A percentile compares a stretch with the other conserved stretches of the same genome.
phyloP scores from a whole-genome alignment of 2,329 filamentous ascomycete species.

The Alternaria sp. region DNA sequence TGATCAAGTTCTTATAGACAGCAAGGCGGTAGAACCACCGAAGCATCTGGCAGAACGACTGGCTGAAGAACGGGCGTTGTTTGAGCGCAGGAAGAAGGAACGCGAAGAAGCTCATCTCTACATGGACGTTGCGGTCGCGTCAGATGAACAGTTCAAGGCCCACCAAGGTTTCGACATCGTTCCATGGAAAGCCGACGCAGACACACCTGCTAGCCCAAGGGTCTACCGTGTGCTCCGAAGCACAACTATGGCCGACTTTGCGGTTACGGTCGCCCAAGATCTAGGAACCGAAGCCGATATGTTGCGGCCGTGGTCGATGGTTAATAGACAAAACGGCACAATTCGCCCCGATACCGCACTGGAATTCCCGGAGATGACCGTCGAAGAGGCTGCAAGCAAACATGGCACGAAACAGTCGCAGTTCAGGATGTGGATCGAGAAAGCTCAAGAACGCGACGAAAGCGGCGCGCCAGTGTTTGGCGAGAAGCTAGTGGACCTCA shows the following conservation, averaged over 20 bases:
- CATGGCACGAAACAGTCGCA: slow-evolving; percentile 70
- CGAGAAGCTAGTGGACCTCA: slow-evolving; percentile 63
- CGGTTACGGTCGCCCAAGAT: slow-evolving; percentile 72
- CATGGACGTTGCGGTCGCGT: slow-evolving; percentile 82
- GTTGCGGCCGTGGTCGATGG: slow-evolving; percentile 93
- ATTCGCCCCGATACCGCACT: slow-evolving; percentile 89
- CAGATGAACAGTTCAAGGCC: slow-evolving; percentile 77
- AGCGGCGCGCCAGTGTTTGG: slow-evolving; percentile 78
- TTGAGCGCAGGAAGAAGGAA: slow-evolving; percentile 82
- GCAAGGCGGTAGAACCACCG: slow-evolving; percentile 80
- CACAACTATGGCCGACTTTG: slow-evolving; percentile 79
- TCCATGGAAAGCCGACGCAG: slow-evolving; percentile 63
- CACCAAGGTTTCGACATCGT: slow-evolving; percentile 85
- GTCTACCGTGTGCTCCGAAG: slow-evolving; percentile 75
- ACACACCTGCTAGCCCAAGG: slow-evolving; percentile 69
- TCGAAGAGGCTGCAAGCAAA: slow-evolving; percentile 70
- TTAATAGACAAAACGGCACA: slow-evolving; percentile 97
- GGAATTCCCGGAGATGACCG: slow-evolving; percentile 72
- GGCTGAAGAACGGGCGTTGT: slow-evolving; percentile 78
- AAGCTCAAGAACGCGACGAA: slow-evolving; percentile 69
- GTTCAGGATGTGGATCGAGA: slow-evolving; percentile 86
- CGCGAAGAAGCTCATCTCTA: slow-evolving; percentile 94
- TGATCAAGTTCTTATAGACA: slow-evolving; percentile 80
- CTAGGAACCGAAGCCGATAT: slow-evolving; percentile 70
- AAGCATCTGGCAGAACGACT: slow-evolving; percentile 78